Conservation (phyloP, 768 basidiomycete species). For the Polyporus arcularius region DNA sequence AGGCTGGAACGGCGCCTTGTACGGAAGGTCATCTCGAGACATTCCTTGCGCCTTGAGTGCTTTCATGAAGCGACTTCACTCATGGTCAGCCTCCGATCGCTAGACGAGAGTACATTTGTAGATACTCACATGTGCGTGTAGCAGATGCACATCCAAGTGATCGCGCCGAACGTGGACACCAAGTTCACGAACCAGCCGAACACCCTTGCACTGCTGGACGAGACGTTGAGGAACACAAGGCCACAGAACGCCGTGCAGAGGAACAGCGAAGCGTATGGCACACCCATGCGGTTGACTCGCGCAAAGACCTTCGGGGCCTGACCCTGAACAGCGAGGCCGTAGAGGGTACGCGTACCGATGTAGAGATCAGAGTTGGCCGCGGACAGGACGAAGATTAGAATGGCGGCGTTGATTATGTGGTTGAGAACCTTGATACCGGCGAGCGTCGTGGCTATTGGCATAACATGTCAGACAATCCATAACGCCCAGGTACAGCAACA, state of each 20-base stretch:
- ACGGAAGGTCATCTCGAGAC: constrained; percentile 43
- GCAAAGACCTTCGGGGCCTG: constrained; percentile 47
- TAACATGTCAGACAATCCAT: not conserved
- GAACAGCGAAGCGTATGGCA: constrained; percentile 44
- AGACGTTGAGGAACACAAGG: constrained; percentile 61
- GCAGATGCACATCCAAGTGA: constrained; percentile 48
- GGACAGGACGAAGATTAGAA: constrained; percentile 66
- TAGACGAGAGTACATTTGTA: not conserved
- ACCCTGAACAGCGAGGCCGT: constrained; percentile 47
- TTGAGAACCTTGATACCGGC: constrained; percentile 61
- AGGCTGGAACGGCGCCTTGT: constrained; percentile 64
- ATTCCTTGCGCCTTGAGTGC: constrained; percentile 48
- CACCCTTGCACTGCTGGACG: constrained; percentile 47
- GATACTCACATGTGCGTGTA: constrained; percentile 58
- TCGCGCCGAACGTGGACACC: constrained; percentile 43
- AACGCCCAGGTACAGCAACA: not conserved
- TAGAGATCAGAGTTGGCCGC: constrained; percentile 65
- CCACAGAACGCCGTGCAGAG: constrained; percentile 56
- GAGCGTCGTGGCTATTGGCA: constrained; percentile 35
- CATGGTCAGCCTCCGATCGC: constrained; percentile 22
- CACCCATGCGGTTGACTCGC: constrained; percentile 36
- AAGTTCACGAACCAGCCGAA: constrained; percentile 43
- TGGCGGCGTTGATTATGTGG: constrained; percentile 65
- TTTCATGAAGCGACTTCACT: constrained; percentile 46
- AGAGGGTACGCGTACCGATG: constrained; percentile 49